Evolutionary conservation across 305 asterid species (phyloP).

Genomic region (Fraxinus latifolia): DNA sequence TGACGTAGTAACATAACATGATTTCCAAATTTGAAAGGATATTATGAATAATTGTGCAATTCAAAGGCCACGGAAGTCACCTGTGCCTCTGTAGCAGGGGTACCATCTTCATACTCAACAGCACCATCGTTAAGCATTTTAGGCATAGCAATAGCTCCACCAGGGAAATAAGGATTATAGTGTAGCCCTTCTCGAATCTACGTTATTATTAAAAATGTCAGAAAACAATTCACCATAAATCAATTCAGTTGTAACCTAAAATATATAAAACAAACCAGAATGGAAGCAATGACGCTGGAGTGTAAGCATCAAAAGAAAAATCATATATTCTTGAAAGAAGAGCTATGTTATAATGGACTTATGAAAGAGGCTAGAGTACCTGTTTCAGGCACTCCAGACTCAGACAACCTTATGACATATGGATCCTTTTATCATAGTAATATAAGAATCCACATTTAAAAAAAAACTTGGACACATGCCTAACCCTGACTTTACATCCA

Average conservation of each 20-base stretch:
- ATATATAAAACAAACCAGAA: neutral
- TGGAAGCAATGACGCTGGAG: neutral
- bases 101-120: slow-evolving; percentile 81
- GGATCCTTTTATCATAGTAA: neutral
- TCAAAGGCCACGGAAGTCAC: slow-evolving; percentile 23
- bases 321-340: neutral
- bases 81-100: slow-evolving; percentile 84
- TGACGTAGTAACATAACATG: neutral
- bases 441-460: neutral
- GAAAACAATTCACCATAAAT: neutral
- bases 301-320: neutral
- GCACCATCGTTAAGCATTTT: slow-evolving; percentile 91
- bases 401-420: neutral
- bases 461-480: neutral
- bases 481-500: neutral
- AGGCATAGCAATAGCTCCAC: slow-evolving; percentile 92
- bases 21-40: neutral
- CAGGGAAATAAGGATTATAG: slow-evolving; percentile 86
- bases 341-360: neutral
- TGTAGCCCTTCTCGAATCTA: slow-evolving; percentile 76
- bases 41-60: neutral
- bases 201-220: slow-evolving; percentile 5
- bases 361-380: neutral
- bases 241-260: neutral
- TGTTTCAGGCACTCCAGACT: neutral